phyloP scores from a whole-genome alignment of 768 basidiomycete species.

The Mycena metata region DNA sequence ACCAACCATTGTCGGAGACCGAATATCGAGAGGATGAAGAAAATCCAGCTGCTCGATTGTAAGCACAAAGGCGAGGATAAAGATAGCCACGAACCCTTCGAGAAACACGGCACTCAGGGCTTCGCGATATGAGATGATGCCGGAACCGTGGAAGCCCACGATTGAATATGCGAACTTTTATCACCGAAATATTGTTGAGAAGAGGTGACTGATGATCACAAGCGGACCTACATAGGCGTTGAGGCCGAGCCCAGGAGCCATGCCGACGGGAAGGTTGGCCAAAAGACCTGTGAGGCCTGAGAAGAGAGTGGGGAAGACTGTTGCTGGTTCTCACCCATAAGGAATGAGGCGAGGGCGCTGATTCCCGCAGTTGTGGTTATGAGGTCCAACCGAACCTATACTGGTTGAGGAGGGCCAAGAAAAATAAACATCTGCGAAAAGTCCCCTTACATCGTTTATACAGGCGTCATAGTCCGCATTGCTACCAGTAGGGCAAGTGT shows the following conservation, averaged over 20 bases:
- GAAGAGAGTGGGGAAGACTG: too few species aligned
- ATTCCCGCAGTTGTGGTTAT: slow-evolving; percentile 88
- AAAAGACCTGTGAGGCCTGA: slow-evolving; percentile 56
- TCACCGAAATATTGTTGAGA: slow-evolving; percentile 1
- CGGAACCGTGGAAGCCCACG: slow-evolving; percentile 86
- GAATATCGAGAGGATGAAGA: slow-evolving; percentile 82
- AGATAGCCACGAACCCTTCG: slow-evolving; percentile 73
- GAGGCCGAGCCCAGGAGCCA: slow-evolving; percentile 88
- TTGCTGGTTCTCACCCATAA: slow-evolving; percentile 65
- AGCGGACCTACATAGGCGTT: slow-evolving; percentile 77
- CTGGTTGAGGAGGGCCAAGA: too few species aligned
- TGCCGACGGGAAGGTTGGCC: slow-evolving; percentile 90
- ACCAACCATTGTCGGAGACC: slow-evolving; percentile 93
- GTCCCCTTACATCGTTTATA: slow-evolving; percentile 68
- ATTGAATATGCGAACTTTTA: slow-evolving; percentile 87
- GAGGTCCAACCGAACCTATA: slow-evolving; percentile 60
- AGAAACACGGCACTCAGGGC: slow-evolving; percentile 89
- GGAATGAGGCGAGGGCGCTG: slow-evolving; percentile 77
- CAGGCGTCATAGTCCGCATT: slow-evolving; percentile 71
- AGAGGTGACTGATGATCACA: not conserved
- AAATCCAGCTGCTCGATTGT: slow-evolving; percentile 72
- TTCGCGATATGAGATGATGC: slow-evolving; percentile 80
- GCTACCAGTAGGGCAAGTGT: slow-evolving; percentile 59
- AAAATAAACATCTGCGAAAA: too few species aligned
- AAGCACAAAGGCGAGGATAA: slow-evolving; percentile 9